Percentiles rank a stretch among this genome's conserved stretches.
Conservation (phyloP, 2,329 filamentous ascomycete genomes). For the Lachnellula occidentalis region DNA sequence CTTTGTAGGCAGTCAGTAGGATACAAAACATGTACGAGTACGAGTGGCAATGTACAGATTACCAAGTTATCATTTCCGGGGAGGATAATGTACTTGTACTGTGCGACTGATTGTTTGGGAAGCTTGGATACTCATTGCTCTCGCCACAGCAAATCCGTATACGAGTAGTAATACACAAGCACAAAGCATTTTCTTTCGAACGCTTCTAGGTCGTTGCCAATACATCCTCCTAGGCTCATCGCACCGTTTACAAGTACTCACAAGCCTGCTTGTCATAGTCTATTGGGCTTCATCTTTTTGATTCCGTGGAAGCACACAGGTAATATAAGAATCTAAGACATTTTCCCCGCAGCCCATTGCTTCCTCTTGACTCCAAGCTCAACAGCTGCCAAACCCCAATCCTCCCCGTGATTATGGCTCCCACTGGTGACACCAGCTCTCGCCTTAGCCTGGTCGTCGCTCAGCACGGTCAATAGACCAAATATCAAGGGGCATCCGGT, state of each 20-base stretch:
- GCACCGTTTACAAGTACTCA: too few relatives aligned
- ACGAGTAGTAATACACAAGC: too few relatives aligned
- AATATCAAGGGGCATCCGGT: slow-evolving; percentile 86
- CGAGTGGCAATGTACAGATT: too few relatives aligned
- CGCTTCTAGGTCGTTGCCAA: too few relatives aligned
- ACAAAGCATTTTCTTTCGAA: too few relatives aligned
- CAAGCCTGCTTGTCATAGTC: too few relatives aligned
- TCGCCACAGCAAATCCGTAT: too few relatives aligned
- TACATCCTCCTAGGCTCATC: too few relatives aligned
- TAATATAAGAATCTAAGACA: slow-evolving; percentile 10
- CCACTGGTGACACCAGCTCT: slow-evolving; percentile 74
- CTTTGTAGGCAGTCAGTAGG: neutral
- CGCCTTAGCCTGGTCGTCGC: slow-evolving; percentile 78
- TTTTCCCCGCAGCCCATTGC: slow-evolving; percentile 59
- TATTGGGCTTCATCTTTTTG: neutral
- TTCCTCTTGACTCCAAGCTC: slow-evolving; percentile 86
- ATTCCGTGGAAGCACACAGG: neutral
- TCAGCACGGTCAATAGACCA: slow-evolving; percentile 83
- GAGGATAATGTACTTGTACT: too few relatives aligned
- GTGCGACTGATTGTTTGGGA: too few relatives aligned
- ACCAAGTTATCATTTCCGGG: too few relatives aligned
- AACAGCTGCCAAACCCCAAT: slow-evolving; percentile 92
- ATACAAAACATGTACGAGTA: neutral
- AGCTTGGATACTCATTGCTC: too few relatives aligned
- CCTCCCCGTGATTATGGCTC: slow-evolving; percentile 94